Evolutionary conservation across 208 protist genomes (phyloP).

Genomic region (Acanthamoeba sp.): DNA sequence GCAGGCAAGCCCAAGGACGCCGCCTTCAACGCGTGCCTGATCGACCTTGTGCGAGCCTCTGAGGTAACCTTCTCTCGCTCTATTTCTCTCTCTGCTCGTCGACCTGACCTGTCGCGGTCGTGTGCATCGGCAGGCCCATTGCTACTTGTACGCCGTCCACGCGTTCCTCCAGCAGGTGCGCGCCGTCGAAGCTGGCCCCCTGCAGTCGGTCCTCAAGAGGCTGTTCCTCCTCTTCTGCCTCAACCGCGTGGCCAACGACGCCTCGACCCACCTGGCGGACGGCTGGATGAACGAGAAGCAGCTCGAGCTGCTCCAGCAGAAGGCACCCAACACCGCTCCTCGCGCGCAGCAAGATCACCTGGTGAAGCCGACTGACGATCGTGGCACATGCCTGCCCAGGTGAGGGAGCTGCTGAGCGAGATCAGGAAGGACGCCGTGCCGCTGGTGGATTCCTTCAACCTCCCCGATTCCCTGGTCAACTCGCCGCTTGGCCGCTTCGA

Average conservation of each 20-base stretch:
- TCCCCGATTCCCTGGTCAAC: conserved; percentile 64
- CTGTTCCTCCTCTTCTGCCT: conserved; percentile 64
- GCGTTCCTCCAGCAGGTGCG: conserved; percentile 37
- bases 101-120: background rate
- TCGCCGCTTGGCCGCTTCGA: conserved; percentile 68
- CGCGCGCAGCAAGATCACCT: too few relatives aligned
- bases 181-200: background rate
- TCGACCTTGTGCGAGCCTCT: conserved; percentile 61
- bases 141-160: conserved; percentile 35
- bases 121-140: background rate
- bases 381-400: background rate
- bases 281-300: conserved; percentile 69
- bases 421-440: conserved; percentile 63
- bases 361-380: too few relatives aligned
- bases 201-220: conserved; percentile 7
- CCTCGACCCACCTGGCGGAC: conserved; percentile 14
- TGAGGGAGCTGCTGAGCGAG: conserved; percentile 61
- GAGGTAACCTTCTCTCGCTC: background rate
- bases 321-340: background rate
- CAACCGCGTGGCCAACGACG: conserved; percentile 7
- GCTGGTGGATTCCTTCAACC: conserved; percentile 66
- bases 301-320: conserved; percentile 51
- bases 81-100: background rate
- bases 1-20: conserved; percentile 32
- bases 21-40: conserved; percentile 65